These are phyloP conservation scores for Clarireedia hainanense DNA, from an alignment of 2,329 filamentous ascomycete genomes.

Conservation along the genomic window DNA sequence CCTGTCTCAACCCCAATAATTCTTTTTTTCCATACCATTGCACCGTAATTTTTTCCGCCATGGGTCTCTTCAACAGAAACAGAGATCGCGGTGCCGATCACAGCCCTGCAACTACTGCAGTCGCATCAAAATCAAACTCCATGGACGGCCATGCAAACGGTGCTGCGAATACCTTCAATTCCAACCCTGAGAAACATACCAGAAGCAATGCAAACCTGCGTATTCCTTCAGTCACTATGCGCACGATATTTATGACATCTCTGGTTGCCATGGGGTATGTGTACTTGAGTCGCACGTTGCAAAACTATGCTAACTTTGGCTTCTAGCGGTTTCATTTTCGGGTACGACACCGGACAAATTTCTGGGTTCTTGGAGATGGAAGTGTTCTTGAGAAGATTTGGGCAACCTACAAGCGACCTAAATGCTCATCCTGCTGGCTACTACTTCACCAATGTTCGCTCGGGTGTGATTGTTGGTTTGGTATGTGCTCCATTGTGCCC, in stretches of 20 bases:
- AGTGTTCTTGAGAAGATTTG: slow-evolving; percentile 49
- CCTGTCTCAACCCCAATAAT: neutral
- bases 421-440: slow-evolving; percentile 22
- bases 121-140: neutral
- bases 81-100: neutral
- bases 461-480: slow-evolving; percentile 56
- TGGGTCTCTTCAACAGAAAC: neutral
- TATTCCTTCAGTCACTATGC: slow-evolving; percentile 8
- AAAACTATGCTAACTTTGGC: slow-evolving; percentile 11
- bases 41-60: neutral
- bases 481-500: neutral
- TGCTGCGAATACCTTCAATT: neutral
- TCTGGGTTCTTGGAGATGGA: slow-evolving; percentile 53
- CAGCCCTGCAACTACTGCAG: neutral
- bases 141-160: neutral
- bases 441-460: slow-evolving; percentile 49
- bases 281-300: neutral
- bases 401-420: slow-evolving; percentile 26
- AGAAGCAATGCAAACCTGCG: neutral
- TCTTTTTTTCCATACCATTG: neutral
- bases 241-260: slow-evolving; percentile 13
- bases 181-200: neutral
- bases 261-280: slow-evolving; percentile 16
- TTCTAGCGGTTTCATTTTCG: slow-evolving; percentile 30
- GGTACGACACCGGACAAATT: slow-evolving; percentile 33